These are phyloP conservation scores for Saccharomycopsis sp. DNA, from an alignment of 805 yeast species.

Conservation along the genomic window DNA sequence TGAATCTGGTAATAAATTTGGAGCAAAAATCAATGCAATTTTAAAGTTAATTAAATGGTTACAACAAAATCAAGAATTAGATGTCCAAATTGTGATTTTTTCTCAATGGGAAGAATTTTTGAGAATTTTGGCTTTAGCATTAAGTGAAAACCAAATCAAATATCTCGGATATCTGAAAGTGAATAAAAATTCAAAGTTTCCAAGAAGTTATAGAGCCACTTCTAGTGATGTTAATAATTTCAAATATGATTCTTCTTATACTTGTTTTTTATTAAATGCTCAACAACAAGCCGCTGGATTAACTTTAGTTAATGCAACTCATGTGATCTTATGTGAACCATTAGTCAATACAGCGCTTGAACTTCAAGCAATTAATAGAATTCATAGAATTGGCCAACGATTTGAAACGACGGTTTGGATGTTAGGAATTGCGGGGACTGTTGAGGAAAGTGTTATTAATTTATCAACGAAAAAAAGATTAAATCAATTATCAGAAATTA, in stretches of 20 bases:
- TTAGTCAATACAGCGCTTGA: conserved; percentile 80
- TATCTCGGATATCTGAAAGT: conserved; percentile 39
- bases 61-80: conserved; percentile 29
- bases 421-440: conserved; percentile 73
- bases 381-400: conserved; percentile 87
- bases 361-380: conserved; percentile 82
- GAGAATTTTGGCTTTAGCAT: conserved; percentile 52
- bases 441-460: conserved; percentile 80
- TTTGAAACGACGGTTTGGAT: conserved; percentile 83
- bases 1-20: conserved; percentile 38
- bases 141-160: conserved; percentile 45
- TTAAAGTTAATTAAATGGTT: conserved; percentile 62
- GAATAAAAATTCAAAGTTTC: neutral
- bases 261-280: conserved; percentile 81
- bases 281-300: conserved; percentile 85
- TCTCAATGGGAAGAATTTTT: conserved; percentile 84
- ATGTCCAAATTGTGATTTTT: conserved; percentile 73
- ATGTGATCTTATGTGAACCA: conserved; percentile 89
- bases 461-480: conserved; percentile 54
- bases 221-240: conserved; percentile 43
- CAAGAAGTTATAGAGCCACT: conserved; percentile 17
- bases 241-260: conserved; percentile 48
- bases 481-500: conserved; percentile 27
- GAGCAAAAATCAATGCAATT: conserved; percentile 81
- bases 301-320: conserved; percentile 85